Conservation (phyloP, 495 filamentous ascomycete species). For the Cladorrhinum samala region DNA sequence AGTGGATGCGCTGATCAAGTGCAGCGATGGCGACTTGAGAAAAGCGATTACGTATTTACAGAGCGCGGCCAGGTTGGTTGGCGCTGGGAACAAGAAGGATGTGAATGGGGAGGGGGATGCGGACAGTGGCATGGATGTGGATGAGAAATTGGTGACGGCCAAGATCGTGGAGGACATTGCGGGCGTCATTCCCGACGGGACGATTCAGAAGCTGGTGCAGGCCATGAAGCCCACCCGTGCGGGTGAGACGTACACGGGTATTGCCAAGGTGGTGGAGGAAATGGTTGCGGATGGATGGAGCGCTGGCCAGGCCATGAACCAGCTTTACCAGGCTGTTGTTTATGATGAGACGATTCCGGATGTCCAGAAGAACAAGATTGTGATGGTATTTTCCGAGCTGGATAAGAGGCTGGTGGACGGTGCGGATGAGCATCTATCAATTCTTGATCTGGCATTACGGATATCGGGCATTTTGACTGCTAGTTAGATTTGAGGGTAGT, state of each 20-base stretch:
- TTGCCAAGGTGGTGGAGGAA: constrained; percentile 74
- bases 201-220: constrained; percentile 61
- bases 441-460: constrained; percentile 76
- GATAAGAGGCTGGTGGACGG: constrained; percentile 96
- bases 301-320: constrained; percentile 73
- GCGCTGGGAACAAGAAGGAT: constrained; percentile 37
- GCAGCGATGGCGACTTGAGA: constrained; percentile 88
- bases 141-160: constrained; percentile 60
- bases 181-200: constrained; percentile 74
- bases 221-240: constrained; percentile 72
- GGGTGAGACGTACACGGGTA: constrained; percentile 59
- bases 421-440: constrained; percentile 89
- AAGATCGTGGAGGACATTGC: constrained; percentile 89
- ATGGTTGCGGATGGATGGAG: constrained; percentile 98
- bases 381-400: constrained; percentile 80
- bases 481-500: constrained; percentile 18
- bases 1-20: constrained; percentile 73
- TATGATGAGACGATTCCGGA: constrained; percentile 79
- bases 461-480: constrained; percentile 67
- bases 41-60: constrained; percentile 96
- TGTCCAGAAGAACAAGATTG: constrained; percentile 83
- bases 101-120: constrained; percentile 33
- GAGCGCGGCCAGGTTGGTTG: constrained; percentile 75
- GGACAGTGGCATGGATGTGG: constrained; percentile 51
- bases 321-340: constrained; percentile 80